phyloP scores from a whole-genome alignment of 2,329 filamentous ascomycete genomes.

The Cladosporium sp. region DNA sequence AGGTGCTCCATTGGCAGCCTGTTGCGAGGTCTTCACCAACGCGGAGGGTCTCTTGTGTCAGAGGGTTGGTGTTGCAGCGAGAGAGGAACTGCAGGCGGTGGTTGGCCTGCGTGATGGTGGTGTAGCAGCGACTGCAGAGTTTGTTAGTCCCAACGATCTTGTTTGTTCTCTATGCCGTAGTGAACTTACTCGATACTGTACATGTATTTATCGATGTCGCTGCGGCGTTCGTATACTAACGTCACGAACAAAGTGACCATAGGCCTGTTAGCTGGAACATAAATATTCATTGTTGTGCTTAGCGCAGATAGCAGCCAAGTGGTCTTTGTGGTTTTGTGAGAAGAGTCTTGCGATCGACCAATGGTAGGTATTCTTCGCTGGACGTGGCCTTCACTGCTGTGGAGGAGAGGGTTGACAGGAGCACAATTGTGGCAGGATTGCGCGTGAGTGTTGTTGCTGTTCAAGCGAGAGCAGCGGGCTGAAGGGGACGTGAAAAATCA shows the following conservation, averaged over 20 bases:
- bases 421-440: too few species aligned
- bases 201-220: constrained; percentile 12
- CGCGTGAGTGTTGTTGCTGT: too few species aligned
- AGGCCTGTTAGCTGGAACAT: too few species aligned
- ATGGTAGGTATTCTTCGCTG: too few species aligned
- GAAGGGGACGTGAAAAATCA: too few species aligned
- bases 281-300: too few species aligned
- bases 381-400: too few species aligned
- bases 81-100: constrained; percentile 13
- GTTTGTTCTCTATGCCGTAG: not conserved
- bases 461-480: too few species aligned
- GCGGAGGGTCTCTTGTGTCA: constrained; percentile 5
- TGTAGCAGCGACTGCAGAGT: constrained; percentile 9
- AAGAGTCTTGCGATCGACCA: too few species aligned
- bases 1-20: constrained; percentile 9
- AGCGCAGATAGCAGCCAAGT: too few species aligned
- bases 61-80: constrained; percentile 9
- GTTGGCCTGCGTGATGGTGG: constrained; percentile 13
- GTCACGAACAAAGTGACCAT: constrained; percentile 13
- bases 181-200: constrained; percentile 13
- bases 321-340: too few species aligned
- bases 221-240: constrained; percentile 10
- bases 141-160: not conserved
- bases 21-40: constrained; percentile 7
- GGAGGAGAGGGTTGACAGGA: too few species aligned